Evolutionary conservation across 495 filamentous ascomycete genomes (phyloP).

Genomic region (Podospora anserina): DNA sequence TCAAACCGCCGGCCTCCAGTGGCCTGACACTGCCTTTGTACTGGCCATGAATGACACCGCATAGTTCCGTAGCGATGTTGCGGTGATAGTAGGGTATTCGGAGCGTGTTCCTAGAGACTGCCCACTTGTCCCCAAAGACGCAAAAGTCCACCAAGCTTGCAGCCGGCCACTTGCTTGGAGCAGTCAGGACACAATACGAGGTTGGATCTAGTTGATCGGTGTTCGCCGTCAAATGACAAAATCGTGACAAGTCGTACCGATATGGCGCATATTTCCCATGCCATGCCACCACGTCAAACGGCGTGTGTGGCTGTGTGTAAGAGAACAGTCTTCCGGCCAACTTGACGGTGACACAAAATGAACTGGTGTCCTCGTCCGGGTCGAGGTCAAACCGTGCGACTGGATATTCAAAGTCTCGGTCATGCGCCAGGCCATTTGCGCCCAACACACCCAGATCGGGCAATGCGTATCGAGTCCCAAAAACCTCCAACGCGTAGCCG

Average conservation of each 20-base stretch:
- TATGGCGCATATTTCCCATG: slow-evolving; percentile 67
- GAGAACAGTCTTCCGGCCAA: slow-evolving; percentile 62
- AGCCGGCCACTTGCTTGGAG: slow-evolving; percentile 53
- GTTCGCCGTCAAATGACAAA: slow-evolving; percentile 67
- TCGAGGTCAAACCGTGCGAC: slow-evolving; percentile 61
- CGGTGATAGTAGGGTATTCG: slow-evolving; percentile 72
- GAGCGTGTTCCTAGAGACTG: slow-evolving; percentile 63
- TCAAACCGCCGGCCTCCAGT: slow-evolving; percentile 55
- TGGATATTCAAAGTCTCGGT: slow-evolving; percentile 69
- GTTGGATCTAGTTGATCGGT: slow-evolving; percentile 71
- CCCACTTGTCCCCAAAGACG: slow-evolving; percentile 71
- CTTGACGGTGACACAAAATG: slow-evolving; percentile 59
- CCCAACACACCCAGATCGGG: slow-evolving; percentile 75
- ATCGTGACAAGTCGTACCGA: slow-evolving; percentile 74
- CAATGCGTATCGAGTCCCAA: slow-evolving; percentile 62
- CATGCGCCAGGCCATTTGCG: slow-evolving; percentile 65
- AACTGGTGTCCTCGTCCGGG: neutral
- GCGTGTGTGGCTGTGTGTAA: slow-evolving; percentile 62
- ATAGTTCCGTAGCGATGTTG: slow-evolving; percentile 62
- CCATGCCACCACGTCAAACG: slow-evolving; percentile 80
- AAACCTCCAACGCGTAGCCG: slow-evolving; percentile 71
- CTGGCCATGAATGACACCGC: slow-evolving; percentile 56
- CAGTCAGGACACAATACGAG: slow-evolving; percentile 69
- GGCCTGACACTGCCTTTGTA: slow-evolving; percentile 58
- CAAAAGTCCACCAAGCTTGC: slow-evolving; percentile 71